Evolutionary conservation across 768 basidiomycete species (phyloP).

Genomic region (Boletus pseudo-olivaceus): DNA sequence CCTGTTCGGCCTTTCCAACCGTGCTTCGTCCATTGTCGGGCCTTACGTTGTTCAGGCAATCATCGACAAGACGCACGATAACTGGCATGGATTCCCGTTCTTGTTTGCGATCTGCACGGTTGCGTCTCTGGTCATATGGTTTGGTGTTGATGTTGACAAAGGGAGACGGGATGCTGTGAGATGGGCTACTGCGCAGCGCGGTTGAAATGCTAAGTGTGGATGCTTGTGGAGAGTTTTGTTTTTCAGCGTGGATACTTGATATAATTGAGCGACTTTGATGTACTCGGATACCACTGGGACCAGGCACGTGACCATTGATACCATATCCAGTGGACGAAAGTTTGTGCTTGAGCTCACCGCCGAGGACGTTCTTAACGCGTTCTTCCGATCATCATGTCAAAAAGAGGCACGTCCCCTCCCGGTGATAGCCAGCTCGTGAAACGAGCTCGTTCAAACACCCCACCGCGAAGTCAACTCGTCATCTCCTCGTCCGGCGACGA

Average conservation of each 20-base stretch:
- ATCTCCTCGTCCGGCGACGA: conserved; percentile 76
- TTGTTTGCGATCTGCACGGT: conserved; percentile 65
- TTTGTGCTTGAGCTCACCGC: not conserved
- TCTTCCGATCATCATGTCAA: conserved; percentile 52
- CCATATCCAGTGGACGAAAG: too few species aligned
- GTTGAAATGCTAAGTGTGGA: not conserved
- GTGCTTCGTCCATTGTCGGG: conserved; percentile 84
- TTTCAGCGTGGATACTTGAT: not conserved
- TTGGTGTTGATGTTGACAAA: not conserved
- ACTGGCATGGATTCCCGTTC: conserved; percentile 85
- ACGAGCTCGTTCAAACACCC: conserved; percentile 48
- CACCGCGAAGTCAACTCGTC: conserved; percentile 63
- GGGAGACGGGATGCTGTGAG: conserved; percentile 41
- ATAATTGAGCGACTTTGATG: not conserved
- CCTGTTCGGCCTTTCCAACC: conserved; percentile 79
- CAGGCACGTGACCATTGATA: not conserved
- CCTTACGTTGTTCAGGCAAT: conserved; percentile 85
- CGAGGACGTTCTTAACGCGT: not conserved
- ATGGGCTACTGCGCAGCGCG: conserved; percentile 44
- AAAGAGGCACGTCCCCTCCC: conserved; percentile 62
- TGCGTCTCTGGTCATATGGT: conserved; percentile 70
- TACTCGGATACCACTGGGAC: too few species aligned
- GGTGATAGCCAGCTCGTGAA: conserved; percentile 56
- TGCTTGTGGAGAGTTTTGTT: not conserved
- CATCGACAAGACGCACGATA: conserved; percentile 65